phyloP scores from a whole-genome alignment of 1,284 basidiomycete genomes.

The Austroboletus rostrupii region DNA sequence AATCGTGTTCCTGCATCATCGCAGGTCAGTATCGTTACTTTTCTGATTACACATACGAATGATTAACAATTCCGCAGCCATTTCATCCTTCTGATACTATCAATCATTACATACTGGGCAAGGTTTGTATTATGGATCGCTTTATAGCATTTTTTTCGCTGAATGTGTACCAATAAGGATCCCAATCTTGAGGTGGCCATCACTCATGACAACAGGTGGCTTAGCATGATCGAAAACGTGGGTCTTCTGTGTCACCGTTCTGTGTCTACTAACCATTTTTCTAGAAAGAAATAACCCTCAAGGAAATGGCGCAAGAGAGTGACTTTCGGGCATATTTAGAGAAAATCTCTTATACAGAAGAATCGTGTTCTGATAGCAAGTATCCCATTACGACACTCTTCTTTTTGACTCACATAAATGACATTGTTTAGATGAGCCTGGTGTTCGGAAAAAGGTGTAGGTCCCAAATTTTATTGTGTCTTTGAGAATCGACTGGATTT shows the following conservation, averaged over 20 bases:
- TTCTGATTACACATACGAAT: background rate
- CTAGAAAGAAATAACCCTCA: background rate
- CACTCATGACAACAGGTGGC: slow-evolving; percentile 9
- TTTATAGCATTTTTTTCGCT: background rate
- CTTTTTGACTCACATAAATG: background rate
- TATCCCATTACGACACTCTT: no score
- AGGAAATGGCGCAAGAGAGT: background rate
- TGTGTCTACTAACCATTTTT: background rate
- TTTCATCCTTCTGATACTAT: slow-evolving; percentile 9
- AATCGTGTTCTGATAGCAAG: background rate
- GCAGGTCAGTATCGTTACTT: background rate
- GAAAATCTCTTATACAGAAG: background rate
- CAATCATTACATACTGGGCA: slow-evolving; percentile 4
- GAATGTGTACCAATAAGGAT: background rate
- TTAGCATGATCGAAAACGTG: background rate
- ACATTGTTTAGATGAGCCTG: background rate
- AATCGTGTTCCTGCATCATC: background rate
- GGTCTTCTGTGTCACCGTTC: background rate
- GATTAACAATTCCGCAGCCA: background rate
- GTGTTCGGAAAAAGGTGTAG: background rate
- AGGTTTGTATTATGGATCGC: background rate
- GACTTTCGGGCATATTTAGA: background rate
- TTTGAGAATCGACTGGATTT: no score
- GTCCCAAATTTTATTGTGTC: background rate
- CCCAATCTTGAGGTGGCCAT: background rate